These are phyloP conservation scores for Castanospermum australe DNA, from an alignment of 306 rosid genomes.

Conservation along the genomic window DNA sequence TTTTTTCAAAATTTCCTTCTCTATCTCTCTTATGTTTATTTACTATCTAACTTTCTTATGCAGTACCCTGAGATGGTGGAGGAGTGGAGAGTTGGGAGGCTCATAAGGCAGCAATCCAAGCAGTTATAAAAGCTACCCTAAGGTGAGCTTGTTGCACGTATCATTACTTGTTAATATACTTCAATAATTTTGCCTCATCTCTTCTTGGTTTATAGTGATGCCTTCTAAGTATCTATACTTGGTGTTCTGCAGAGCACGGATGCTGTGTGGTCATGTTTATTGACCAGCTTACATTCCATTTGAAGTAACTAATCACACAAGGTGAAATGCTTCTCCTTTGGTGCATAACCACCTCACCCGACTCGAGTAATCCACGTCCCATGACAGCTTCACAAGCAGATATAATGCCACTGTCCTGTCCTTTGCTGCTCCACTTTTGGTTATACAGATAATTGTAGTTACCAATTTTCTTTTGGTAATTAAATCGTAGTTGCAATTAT, in stretches of 20 bases:
- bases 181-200: not conserved
- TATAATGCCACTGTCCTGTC: too few species aligned
- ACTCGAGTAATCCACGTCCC: too few species aligned
- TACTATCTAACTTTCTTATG: conserved; percentile 26
- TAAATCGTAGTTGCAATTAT: too few species aligned
- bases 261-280: too few species aligned
- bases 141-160: conserved; percentile 89
- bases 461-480: too few species aligned
- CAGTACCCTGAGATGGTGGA: conserved; percentile 86
- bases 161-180: conserved; percentile 15
- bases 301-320: too few species aligned
- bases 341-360: too few species aligned
- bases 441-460: too few species aligned
- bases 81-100: conserved; percentile 91
- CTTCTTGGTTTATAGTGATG: conserved; percentile 2
- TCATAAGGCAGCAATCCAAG: conserved; percentile 81
- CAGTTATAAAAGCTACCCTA: conserved; percentile 83
- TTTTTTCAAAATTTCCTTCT: not conserved
- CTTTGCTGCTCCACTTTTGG: too few species aligned
- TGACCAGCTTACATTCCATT: too few species aligned
- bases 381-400: too few species aligned
- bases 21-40: not conserved
- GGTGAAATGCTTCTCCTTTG: too few species aligned
- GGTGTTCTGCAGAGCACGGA: not conserved
- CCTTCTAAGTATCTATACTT: not conserved